phyloP scores from a whole-genome alignment of 176 grass and related monocot species.

The Olyra latifolia region DNA sequence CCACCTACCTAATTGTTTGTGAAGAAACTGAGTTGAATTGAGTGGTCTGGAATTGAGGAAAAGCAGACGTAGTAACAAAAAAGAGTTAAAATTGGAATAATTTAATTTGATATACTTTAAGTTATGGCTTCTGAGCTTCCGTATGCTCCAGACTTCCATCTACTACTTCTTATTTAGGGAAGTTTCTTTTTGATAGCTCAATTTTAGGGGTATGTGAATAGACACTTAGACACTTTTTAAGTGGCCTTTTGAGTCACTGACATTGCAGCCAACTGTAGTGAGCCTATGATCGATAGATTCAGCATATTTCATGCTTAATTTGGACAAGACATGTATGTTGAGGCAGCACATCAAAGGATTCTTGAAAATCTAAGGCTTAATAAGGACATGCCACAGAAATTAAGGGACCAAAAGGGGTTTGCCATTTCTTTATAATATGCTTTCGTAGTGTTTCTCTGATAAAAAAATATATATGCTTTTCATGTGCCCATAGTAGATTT shows the following conservation, averaged over 20 bases:
- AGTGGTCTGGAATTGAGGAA: conserved; percentile 4
- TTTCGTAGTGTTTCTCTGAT: conserved; percentile 7
- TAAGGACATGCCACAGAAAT: neutral
- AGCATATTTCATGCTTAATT: conserved; percentile 30
- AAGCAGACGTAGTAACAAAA: neutral
- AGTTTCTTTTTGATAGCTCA: neutral
- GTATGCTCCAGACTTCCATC: neutral
- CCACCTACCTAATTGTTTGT: neutral
- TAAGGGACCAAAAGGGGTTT: neutral
- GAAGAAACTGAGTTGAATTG: neutral
- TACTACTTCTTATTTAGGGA: neutral
- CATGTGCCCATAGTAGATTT: neutral
- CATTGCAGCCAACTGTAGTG: neutral
- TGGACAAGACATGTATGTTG: conserved; percentile 25
- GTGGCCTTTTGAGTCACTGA: neutral
- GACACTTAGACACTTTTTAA: no score
- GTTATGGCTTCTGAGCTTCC: neutral
- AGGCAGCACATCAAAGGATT: conserved; percentile 10
- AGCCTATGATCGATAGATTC: neutral
- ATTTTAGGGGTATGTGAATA: conserved; percentile 10
- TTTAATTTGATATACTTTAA: neutral
- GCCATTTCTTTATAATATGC: conserved; percentile 1
- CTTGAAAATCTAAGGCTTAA: neutral
- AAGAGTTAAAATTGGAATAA: neutral
- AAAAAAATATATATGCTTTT: neutral